A percentile compares a stretch with the other conserved stretches of the same genome.
These are phyloP conservation scores for Mycena sp. DNA, from an alignment of 1,284 basidiomycete genomes.

Conservation along the genomic window DNA sequence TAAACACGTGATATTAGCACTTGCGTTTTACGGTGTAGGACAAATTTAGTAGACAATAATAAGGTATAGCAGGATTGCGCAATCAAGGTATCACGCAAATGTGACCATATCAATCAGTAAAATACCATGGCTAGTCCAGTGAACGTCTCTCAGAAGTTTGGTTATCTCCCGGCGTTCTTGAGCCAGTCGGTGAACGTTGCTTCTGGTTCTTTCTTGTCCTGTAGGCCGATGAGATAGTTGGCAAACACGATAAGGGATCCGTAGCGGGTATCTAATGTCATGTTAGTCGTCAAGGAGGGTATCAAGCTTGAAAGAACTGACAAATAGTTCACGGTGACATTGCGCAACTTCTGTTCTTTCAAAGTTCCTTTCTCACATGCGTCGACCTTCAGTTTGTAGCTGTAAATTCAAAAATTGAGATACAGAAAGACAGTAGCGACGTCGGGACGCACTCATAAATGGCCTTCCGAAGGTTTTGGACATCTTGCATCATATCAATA, in stretches of 20 bases:
- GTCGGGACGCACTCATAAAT: no score
- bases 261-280: constrained; percentile 75
- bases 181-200: constrained; percentile 87
- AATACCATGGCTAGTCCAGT: constrained; percentile 79
- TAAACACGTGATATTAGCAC: no score
- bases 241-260: constrained; percentile 95
- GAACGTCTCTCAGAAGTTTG: constrained; percentile 74
- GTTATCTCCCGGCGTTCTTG: constrained; percentile 86
- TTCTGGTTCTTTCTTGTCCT: constrained; percentile 52
- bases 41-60: no score
- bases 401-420: no score
- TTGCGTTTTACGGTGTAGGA: no score
- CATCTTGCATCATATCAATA: no score
- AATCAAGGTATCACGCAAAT: no score
- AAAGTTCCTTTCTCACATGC: constrained; percentile 81
- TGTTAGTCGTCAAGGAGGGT: constrained; percentile 13
- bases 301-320: constrained; percentile 48
- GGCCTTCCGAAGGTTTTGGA: no score
- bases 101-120: no score
- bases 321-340: constrained; percentile 87
- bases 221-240: constrained; percentile 91
- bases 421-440: no score
- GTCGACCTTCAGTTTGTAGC: constrained; percentile 92
- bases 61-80: no score
- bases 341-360: constrained; percentile 80